Base-by-base conservation (phyloP, 768 basidiomycete genomes). In the Fistulinella prunicolor region DNA sequence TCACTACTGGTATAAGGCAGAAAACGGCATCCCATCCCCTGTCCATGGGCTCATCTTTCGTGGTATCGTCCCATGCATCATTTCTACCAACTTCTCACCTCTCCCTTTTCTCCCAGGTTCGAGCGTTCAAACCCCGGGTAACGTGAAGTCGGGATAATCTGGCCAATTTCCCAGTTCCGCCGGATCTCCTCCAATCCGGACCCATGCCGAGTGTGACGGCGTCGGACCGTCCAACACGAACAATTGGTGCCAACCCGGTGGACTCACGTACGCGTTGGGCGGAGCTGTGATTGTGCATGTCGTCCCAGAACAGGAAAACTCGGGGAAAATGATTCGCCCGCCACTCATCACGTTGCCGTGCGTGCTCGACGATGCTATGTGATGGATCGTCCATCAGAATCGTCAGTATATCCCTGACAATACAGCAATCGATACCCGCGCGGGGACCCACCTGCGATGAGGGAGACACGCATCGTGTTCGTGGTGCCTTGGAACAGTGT, bases 141-240 rank as follows among this genome's bases (percentile, higher is more conserved):
- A 62, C 2, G 76, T 80, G 60, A 90, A 90, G 44, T 83, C 87
- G 23, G 83, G 76, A 56, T 79, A 68, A 46, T 79, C 45, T 0
- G 88, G 88, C 88, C 88, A 91, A 54, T 85, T 81, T 0, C 88
- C 88, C 10, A 91, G 63, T 44, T 70, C 20, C 0, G 73, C 75
- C 0, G 87, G 88, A 60, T 91, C 89, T 1, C 85, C 86, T 17
- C 89, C 89, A 42, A 91, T 85, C 22, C 87, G 79, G 12, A 92
- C 78, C 81, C 85, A 88, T 10, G 73, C 65, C 16, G 86, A 85
- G 53, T 81, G 77, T 21, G 85, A 88, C 3, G 89, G 89, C 4
- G 86, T 88, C 23, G 86, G 82, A 1, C 86, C 86, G 44, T 89
- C 87, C 23, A 91, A 70, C 38, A 91, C 72, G 61, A 85, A 91